Base-by-base conservation (phyloP, 371 early-diverging fungal species). In the Parasitella parasitica region DNA sequence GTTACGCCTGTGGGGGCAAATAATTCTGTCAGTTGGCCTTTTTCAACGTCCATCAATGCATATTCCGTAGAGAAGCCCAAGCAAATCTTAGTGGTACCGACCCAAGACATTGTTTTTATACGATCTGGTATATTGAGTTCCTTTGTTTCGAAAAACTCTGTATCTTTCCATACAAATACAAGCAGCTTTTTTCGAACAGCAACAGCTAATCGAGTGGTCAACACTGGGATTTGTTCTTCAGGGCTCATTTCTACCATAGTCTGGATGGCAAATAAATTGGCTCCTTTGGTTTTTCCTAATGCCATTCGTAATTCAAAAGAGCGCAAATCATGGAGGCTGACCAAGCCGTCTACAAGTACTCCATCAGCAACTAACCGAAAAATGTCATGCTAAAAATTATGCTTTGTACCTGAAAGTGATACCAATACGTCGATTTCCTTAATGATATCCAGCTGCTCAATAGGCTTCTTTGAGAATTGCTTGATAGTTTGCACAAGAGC, bases 141-240 rank as follows among this genome's bases (percentile, higher is more conserved):
- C 84, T 89, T 56, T 22, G 86, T 84, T 46, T 84, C 83, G 26
- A 52, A 70, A 59, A 89, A 91, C 59, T 91, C 89, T 6, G 89
- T 86, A 69, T 92, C 92, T 50, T 87, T 82, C 93, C 93, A 92
- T 6, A 87, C 85, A 73, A 88, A 86, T 24, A 92, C 86, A 24
- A 89, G 57, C 15, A 92, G 69, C 67, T 83, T 88, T 63, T 86
- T 85, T 51, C 83, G 79, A 6, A 87, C 85, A n/a, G 88, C 89
- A 0, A 91, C 89, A 1, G 91, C 92, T 9, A 93, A 75, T 39
- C 91, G 86, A 24, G 92, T 89, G 22, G 90, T 81, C 26, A 92
- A 78, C 28, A 84, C 82, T 7, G 93, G 92, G 18, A 91, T 86
- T 18, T 83, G 83, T 43, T 86, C 86, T 54, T 80, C 74, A 9